phyloP scores from a whole-genome alignment of 2,329 filamentous ascomycete species.

The Aureobasidium mangrovei region DNA sequence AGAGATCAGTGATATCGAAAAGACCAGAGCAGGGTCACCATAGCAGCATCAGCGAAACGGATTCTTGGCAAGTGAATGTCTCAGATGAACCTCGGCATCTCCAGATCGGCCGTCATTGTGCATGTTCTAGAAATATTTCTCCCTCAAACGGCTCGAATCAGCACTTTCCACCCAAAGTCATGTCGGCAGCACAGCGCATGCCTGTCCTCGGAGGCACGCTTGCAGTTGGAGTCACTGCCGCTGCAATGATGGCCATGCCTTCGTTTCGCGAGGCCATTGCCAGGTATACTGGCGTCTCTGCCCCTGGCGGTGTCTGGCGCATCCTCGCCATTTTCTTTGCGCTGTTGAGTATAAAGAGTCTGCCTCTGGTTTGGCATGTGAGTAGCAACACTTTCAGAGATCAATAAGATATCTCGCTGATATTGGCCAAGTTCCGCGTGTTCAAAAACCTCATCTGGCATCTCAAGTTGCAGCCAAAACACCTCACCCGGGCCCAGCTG shows the following conservation, averaged over 20 bases:
- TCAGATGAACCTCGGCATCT: slow-evolving; percentile 1
- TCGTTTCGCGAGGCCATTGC: slow-evolving; percentile 22
- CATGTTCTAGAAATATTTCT: too few species aligned
- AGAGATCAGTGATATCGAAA: too few species aligned
- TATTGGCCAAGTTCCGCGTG: slow-evolving; percentile 33
- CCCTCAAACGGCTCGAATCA: too few species aligned
- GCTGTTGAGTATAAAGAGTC: slow-evolving; percentile 60
- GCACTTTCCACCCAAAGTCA: slow-evolving; percentile 7
- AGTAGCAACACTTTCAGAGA: neutral
- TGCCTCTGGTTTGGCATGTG: slow-evolving; percentile 70
- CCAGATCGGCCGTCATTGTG: neutral
- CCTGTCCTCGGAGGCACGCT: slow-evolving; percentile 23
- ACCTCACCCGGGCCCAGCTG: slow-evolving; percentile 50
- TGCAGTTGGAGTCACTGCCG: slow-evolving; percentile 19
- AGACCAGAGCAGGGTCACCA: too few species aligned
- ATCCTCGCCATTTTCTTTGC: slow-evolving; percentile 43
- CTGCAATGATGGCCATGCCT: slow-evolving; percentile 20
- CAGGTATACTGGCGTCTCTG: slow-evolving; percentile 18
- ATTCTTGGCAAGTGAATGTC: too few species aligned
- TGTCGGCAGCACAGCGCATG: slow-evolving; percentile 27
- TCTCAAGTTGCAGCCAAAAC: slow-evolving; percentile 35
- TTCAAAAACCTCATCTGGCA: slow-evolving; percentile 40
- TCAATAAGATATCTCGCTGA: neutral
- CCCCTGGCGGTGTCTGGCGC: slow-evolving; percentile 24
- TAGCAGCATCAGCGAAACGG: too few species aligned